Percentiles rank a stretch among this genome's conserved stretches.
phyloP scores from a whole-genome alignment of 2,329 filamentous ascomycete genomes.

The Neonectria coccinea region DNA sequence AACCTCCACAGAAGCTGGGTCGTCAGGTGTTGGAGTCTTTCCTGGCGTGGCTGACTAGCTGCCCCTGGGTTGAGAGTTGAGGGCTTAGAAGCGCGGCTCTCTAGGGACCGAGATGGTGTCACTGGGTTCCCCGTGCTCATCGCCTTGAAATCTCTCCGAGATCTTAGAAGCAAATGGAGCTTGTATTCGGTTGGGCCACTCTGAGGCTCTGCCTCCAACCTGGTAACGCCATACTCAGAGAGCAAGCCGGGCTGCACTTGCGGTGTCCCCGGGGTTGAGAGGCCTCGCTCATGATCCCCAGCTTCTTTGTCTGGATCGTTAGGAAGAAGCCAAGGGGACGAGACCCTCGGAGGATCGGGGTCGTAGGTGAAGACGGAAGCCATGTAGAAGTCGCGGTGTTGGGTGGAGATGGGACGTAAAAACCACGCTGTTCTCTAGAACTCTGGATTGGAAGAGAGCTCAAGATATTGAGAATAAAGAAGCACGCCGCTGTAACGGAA shows the following conservation, averaged over 20 bases:
- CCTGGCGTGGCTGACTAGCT: constrained; percentile 79
- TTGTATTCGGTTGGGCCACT: constrained; percentile 98
- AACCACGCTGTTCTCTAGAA: background rate
- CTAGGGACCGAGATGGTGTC: constrained; percentile 12
- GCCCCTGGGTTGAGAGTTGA: constrained; percentile 52
- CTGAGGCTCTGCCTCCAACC: constrained; percentile 89
- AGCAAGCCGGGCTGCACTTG: constrained; percentile 55
- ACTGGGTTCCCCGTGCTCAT: constrained; percentile 68
- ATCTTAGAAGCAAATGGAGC: constrained; percentile 85
- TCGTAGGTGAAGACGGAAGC: constrained; percentile 98
- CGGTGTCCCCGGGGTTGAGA: constrained; percentile 43
- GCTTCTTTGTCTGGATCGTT: constrained; percentile 55
- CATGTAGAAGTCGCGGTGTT: constrained; percentile 62
- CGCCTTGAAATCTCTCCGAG: constrained; percentile 77
- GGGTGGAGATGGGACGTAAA: constrained; percentile 57
- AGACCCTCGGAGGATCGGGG: constrained; percentile 85
- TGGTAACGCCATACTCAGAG: constrained; percentile 75
- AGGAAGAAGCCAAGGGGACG: constrained; percentile 86
- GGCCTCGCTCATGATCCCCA: constrained; percentile 42
- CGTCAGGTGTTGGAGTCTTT: constrained; percentile 88
- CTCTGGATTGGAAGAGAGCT: constrained; percentile 9
- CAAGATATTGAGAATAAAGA: constrained; percentile 37
- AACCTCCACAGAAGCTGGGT: constrained; percentile 95
- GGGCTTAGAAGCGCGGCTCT: constrained; percentile 29
- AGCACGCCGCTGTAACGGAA: constrained; percentile 24